Conservation (phyloP, 2,329 filamentous ascomycete genomes). For the Botryotinia globosa region DNA sequence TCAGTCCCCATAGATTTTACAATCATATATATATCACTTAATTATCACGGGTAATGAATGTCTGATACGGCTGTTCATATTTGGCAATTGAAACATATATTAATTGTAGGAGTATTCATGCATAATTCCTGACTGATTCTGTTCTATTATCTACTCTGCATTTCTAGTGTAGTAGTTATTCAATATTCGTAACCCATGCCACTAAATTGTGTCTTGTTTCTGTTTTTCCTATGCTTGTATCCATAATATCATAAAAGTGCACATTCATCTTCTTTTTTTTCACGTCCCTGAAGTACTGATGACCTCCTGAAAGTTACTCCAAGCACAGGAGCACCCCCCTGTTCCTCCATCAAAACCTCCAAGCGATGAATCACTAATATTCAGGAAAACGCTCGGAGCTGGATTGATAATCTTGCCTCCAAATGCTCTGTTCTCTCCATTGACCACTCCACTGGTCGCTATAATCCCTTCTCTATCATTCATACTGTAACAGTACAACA, state of each 20-base stretch:
- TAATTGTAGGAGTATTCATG: background rate
- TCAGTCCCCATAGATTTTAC: background rate
- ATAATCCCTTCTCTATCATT: constrained; percentile 48
- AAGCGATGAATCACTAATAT: constrained; percentile 43
- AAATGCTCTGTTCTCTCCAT: constrained; percentile 50
- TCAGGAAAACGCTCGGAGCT: constrained; percentile 39
- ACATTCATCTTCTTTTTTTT: background rate
- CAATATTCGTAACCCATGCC: constrained; percentile 9
- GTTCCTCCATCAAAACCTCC: constrained; percentile 63
- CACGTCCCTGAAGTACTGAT: background rate
- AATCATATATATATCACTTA: background rate
- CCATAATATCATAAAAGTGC: constrained; percentile 9
- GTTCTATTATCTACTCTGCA: constrained; percentile 14
- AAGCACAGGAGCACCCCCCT: constrained; percentile 61
- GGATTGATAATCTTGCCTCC: constrained; percentile 55
- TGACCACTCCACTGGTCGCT: constrained; percentile 44
- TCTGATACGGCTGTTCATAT: background rate
- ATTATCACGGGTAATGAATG: background rate
- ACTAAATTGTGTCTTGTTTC: background rate
- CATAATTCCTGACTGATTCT: background rate
- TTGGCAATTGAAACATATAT: background rate
- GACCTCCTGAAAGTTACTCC: constrained; percentile 48
- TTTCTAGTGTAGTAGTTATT: constrained; percentile 9
- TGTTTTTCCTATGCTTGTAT: background rate
- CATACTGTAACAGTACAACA: constrained; percentile 53